Evolutionary conservation across 1,139 yeast species (phyloP), one percentile per base, ranked within the genome.

Genomic region (Pichia sp.): DNA sequence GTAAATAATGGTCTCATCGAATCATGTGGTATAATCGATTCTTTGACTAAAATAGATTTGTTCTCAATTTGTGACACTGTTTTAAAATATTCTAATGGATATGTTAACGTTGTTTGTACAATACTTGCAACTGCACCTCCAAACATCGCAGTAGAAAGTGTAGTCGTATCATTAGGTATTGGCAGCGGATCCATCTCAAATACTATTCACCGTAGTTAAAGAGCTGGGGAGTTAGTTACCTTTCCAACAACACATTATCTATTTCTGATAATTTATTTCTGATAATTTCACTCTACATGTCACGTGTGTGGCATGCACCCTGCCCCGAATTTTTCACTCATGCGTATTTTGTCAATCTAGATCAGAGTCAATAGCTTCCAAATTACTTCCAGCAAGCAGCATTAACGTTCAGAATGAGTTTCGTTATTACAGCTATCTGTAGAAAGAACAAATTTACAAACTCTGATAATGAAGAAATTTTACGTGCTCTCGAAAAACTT

Each of bases 31-130:
- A 63, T 49, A 41, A 58, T 53, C 47, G 52, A 45, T 62, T 67
- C 34, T 60, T 59, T 32, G 61, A 60, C 52, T 62, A 68, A 42
- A 63, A 61, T 58, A 66, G 67, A 47, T 62, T 64, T 43, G 89
- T 51, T 77, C 69, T 47, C 81, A 75, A 20, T 51, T 38, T 59
- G 63, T 2, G 59, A 35, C 2, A 52, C 46, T 4, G 93, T 83
- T 60, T 89, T 89, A 46, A 82, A 61, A 53, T 77, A 84, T 58
- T 89, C 97, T 51, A 89, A 73, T 0, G 97, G 96, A 56, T 84
- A 86, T 0, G 95, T 81, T 15, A 79, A 52, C 0, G 79, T 69
- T 2, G 93, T 78, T 39, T 86, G 80, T 2, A 75, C 74, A 1
- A 82, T 72, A 0, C 89, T 84, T 1, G 51, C 41, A 9, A 48